Percentiles rank a stretch among this genome's conserved stretches.
Evolutionary conservation across 192 early-diverging fungal genomes (phyloP).

Genomic region (Polychytrium aggregatum): DNA sequence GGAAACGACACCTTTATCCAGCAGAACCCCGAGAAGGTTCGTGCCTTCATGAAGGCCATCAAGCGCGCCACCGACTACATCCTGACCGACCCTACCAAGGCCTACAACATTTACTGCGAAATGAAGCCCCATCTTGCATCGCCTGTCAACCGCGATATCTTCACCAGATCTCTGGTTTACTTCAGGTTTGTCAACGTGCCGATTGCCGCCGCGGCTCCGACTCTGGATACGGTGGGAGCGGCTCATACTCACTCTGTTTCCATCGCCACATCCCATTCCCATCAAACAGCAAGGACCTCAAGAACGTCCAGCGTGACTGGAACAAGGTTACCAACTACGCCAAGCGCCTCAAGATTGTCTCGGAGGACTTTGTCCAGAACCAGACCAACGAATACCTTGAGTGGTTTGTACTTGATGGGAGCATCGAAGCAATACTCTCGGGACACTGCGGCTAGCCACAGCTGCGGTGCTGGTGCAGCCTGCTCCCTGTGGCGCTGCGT

Average conservation of each 20-base stretch:
- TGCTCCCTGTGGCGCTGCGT: no score
- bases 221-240: no score
- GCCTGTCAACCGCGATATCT: slow-evolving; percentile 46
- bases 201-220: no score
- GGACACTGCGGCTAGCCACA: no score
- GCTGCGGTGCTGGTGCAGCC: no score
- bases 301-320: slow-evolving; percentile 56
- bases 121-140: slow-evolving; percentile 46
- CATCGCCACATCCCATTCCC: no score
- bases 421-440: no score
- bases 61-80: slow-evolving; percentile 39
- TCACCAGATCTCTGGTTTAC: slow-evolving; percentile 47
- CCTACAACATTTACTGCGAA: slow-evolving; percentile 41
- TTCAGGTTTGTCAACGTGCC: no score
- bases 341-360: slow-evolving; percentile 45
- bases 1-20: slow-evolving; percentile 46
- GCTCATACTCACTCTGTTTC: no score
- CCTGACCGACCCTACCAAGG: slow-evolving; percentile 33
- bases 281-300: no score
- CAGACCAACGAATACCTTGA: slow-evolving; percentile 50
- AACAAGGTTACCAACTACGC: slow-evolving; percentile 50
- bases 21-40: slow-evolving; percentile 44
- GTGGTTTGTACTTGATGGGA: no score
- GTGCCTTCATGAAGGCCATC: slow-evolving; percentile 40
- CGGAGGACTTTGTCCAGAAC: slow-evolving; percentile 43